A percentile compares a stretch with the other conserved stretches of the same genome.
phyloP scores from a whole-genome alignment of 768 basidiomycete species.

The Daedaleopsis nitida region DNA sequence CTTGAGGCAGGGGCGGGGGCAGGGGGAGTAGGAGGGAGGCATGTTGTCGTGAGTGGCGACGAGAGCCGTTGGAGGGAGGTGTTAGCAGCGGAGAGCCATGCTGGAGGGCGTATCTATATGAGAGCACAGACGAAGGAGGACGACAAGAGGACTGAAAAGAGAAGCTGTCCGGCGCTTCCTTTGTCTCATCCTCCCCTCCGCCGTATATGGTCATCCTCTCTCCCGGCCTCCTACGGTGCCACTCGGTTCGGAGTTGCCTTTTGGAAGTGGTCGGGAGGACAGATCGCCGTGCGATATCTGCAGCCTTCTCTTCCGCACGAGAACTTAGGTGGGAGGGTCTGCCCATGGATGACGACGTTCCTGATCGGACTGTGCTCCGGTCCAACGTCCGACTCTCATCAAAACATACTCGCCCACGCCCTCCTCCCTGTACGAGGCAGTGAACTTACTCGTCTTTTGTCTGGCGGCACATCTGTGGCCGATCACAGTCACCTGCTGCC shows the following conservation, averaged over 20 bases:
- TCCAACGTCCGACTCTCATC: background rate
- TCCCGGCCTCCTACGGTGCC: slow-evolving; percentile 1
- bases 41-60: slow-evolving; percentile 7
- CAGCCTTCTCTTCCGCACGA: too few relatives aligned
- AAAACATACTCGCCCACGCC: too few relatives aligned
- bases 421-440: too few relatives aligned
- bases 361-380: background rate
- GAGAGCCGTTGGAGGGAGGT: background rate
- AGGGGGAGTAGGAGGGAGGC: slow-evolving; percentile 28
- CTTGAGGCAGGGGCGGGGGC: slow-evolving; percentile 63
- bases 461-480: background rate
- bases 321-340: too few relatives aligned
- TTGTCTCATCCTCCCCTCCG: slow-evolving; percentile 5
- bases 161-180: slow-evolving; percentile 14
- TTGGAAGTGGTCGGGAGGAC: background rate
- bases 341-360: too few relatives aligned
- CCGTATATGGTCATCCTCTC: slow-evolving; percentile 1
- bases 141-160: slow-evolving; percentile 12
- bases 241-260: background rate
- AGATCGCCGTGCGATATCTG: too few relatives aligned
- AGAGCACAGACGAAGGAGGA: background rate
- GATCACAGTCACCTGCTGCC: background rate
- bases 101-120: slow-evolving; percentile 4
- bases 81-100: slow-evolving; percentile 18
- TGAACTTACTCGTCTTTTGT: too few relatives aligned